Conservation (phyloP, 768 basidiomycete genomes). For the Xerocomellus dryophilus region DNA sequence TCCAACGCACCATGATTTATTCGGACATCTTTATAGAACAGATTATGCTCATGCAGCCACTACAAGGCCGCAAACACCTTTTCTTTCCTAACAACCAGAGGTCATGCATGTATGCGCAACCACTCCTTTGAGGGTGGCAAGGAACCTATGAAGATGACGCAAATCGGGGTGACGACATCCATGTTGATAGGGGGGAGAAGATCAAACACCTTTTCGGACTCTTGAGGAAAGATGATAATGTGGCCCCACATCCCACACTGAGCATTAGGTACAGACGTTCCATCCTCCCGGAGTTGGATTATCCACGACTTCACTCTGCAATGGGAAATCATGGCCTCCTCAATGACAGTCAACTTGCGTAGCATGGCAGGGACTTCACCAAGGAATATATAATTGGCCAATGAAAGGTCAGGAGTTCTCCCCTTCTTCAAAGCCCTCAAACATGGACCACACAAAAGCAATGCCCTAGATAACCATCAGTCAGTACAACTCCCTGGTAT, state of each 20-base stretch:
- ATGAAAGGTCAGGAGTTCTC: not conserved
- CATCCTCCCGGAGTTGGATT: not conserved
- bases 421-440: not conserved
- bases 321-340: not conserved
- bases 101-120: not conserved
- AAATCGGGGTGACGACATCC: not conserved
- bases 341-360: not conserved
- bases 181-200: not conserved
- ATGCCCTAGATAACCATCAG: too few relatives aligned
- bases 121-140: not conserved
- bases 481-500: too few relatives aligned
- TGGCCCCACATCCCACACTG: not conserved
- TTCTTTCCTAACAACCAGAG: not conserved
- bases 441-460: too few relatives aligned
- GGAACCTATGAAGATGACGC: not conserved
- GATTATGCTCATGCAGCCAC: not conserved
- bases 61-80: not conserved
- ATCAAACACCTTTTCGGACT: not conserved
- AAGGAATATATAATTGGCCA: not conserved
- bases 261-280: too few relatives aligned
- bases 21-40: not conserved
- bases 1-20: not conserved
- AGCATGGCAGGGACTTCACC: not conserved
- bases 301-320: not conserved
- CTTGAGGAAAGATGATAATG: not conserved